These are phyloP conservation scores for Fusarium mangiferae DNA, from an alignment of 2,329 filamentous ascomycete genomes.

Conservation along the genomic window DNA sequence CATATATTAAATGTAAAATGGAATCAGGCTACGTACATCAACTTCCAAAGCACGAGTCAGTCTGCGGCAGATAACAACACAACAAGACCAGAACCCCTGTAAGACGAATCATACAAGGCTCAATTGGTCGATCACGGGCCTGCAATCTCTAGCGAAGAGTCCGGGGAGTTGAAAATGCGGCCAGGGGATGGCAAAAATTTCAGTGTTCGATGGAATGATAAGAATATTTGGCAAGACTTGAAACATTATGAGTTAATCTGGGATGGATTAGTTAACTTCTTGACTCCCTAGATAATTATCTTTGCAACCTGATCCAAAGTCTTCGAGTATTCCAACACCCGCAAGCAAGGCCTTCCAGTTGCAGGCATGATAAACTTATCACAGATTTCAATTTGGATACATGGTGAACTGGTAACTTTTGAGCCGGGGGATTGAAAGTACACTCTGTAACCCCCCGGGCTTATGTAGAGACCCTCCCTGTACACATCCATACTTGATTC, in stretches of 20 bases:
- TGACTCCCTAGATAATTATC: neutral
- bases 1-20: neutral
- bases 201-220: neutral
- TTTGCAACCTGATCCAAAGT: neutral
- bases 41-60: neutral
- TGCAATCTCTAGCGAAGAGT: neutral
- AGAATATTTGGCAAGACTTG: neutral
- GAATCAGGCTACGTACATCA: neutral
- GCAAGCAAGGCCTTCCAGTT: neutral
- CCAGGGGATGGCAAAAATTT: neutral
- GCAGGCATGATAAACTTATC: neutral
- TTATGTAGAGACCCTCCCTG: neutral
- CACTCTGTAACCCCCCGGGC: neutral
- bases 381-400: neutral
- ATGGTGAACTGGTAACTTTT: neutral
- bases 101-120: neutral
- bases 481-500: neutral
- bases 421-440: neutral
- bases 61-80: neutral
- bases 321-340: neutral
- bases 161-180: neutral
- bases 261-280: neutral
- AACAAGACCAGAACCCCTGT: neutral
- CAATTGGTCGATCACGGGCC: neutral
- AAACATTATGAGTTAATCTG: neutral